Evolutionary conservation across 1,139 yeast species (phyloP).

Genomic region (Debaryomycetaceae sp.): DNA sequence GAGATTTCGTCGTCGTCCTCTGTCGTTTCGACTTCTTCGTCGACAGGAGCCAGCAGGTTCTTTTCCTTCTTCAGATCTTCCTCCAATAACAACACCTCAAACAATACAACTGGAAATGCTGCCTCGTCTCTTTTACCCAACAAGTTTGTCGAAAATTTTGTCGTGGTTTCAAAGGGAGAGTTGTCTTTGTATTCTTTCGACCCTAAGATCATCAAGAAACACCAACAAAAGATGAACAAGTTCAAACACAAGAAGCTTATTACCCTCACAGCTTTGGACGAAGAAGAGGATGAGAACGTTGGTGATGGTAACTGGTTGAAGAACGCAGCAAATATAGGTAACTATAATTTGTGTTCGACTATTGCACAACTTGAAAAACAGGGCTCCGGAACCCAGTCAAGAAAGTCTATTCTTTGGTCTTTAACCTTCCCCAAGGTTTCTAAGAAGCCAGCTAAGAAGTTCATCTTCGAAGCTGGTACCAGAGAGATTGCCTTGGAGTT

Average conservation of each 20-base stretch:
- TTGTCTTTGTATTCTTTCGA: slow-evolving; percentile 52
- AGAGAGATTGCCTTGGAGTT: slow-evolving; percentile 67
- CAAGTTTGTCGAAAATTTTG: slow-evolving; percentile 48
- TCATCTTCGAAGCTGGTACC: slow-evolving; percentile 59
- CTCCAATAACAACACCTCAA: slow-evolving; percentile 1
- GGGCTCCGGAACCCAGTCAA: slow-evolving; percentile 6
- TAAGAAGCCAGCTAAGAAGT: slow-evolving; percentile 33
- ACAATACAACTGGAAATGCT: slow-evolving; percentile 1
- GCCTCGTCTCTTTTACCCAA: slow-evolving; percentile 5
- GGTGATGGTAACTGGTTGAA: slow-evolving; percentile 73
- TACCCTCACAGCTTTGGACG: slow-evolving; percentile 12
- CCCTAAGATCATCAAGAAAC: slow-evolving; percentile 42
- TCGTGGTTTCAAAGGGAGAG: slow-evolving; percentile 58
- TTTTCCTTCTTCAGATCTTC: slow-evolving; percentile 18
- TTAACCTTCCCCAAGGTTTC: slow-evolving; percentile 38
- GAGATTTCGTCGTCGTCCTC: slow-evolving; percentile 20
- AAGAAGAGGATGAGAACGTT: slow-evolving; percentile 24
- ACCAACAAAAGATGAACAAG: slow-evolving; percentile 31
- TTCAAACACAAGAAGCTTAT: slow-evolving; percentile 20
- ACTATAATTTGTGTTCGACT: slow-evolving; percentile 48
- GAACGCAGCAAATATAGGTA: slow-evolving; percentile 48
- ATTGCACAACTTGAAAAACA: slow-evolving; percentile 39
- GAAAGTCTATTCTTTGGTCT: slow-evolving; percentile 26
- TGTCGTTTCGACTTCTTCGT: slow-evolving; percentile 7
- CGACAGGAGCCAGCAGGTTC: slow-evolving; percentile 17